Base-by-base conservation (phyloP, 306 rosid species). In the Mucuna pruriens region DNA sequence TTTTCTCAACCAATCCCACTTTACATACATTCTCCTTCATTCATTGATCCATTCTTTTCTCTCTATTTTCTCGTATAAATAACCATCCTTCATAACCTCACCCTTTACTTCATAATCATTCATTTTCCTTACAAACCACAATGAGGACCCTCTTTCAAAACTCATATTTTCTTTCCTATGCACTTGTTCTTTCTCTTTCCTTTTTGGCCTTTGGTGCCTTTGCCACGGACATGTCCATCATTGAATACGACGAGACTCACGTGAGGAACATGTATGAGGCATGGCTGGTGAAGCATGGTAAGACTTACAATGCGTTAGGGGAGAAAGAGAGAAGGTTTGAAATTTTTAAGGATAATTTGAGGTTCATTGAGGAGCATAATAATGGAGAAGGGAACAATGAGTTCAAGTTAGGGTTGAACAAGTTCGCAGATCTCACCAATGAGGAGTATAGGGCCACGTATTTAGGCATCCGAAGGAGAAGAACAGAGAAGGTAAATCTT, bases 371-470 rank as follows among this genome's bases (percentile, higher is more conserved):
- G 19, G 86, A 79, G 6, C 97, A 91, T 29, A 29, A 91, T 29
- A 93, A 93, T 46, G 48, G 4, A 31, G 61, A 15, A 0, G 87
- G 71, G 42, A 52, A 78, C 26, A 78, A 74, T 48, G 80, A 80
- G 29, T 93, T 70, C 39, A 79, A 36, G 62, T 58, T 93, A n/a
- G 98, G 99, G 3, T 60, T 91, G 71, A 95, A 83, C 67, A 84
- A 83, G 57, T 95, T 95, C 54, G 93, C 98, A 1, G 99, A 91
- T 89, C 87, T 95, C 31, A 86, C 97, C 71, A 93, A 95, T 63
- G 89, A 87, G 17, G 99, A 93, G 77, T 93, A 80, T 67, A 82
- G 90, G 58, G 67, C 92, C 6, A 60, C 10, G 71, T 87, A 79
- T 71, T 46, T 95, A 57, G 94, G 97, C 0, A 25, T 75, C 64